Conservation (phyloP, 371 early-diverging fungal species). For the Rhizopus stolonifer region DNA sequence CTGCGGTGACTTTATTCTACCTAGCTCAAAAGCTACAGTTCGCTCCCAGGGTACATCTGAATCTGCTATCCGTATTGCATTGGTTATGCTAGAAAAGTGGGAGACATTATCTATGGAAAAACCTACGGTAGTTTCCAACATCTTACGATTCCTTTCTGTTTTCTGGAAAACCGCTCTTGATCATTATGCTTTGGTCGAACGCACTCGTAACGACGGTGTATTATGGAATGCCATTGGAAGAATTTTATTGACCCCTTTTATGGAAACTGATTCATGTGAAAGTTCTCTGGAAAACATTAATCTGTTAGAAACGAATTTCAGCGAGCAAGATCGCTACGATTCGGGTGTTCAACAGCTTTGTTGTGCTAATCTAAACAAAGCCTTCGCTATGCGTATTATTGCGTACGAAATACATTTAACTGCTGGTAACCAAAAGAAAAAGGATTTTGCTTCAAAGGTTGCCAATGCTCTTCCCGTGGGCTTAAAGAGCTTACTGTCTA, state of each 20-base stretch:
- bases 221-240: conserved; percentile 41
- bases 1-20: conserved; percentile 48
- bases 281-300: conserved; percentile 1
- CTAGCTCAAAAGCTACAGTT: conserved; percentile 47
- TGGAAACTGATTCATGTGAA: conserved; percentile 1
- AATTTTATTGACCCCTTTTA: conserved; percentile 33
- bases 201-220: conserved; percentile 39
- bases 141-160: conserved; percentile 40
- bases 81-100: conserved; percentile 36
- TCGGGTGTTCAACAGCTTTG: conserved; percentile 32
- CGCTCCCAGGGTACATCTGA: conserved; percentile 35
- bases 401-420: conserved; percentile 44
- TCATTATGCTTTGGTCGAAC: conserved; percentile 46
- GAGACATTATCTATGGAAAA: conserved; percentile 34
- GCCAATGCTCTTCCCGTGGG: conserved; percentile 37
- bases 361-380: conserved; percentile 39
- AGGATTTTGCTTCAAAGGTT: not conserved
- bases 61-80: conserved; percentile 43
- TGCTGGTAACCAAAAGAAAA: conserved; percentile 15
- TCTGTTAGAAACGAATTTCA: conserved; percentile 1
- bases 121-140: conserved; percentile 41
- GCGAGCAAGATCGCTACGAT: not conserved
- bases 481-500: conserved; percentile 33
- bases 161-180: conserved; percentile 50
- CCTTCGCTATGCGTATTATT: conserved; percentile 41